Percentiles rank a stretch among this genome's conserved stretches.
Evolutionary conservation across 2,329 filamentous ascomycete species (phyloP).

Genomic region (Diaporthe capsici): DNA sequence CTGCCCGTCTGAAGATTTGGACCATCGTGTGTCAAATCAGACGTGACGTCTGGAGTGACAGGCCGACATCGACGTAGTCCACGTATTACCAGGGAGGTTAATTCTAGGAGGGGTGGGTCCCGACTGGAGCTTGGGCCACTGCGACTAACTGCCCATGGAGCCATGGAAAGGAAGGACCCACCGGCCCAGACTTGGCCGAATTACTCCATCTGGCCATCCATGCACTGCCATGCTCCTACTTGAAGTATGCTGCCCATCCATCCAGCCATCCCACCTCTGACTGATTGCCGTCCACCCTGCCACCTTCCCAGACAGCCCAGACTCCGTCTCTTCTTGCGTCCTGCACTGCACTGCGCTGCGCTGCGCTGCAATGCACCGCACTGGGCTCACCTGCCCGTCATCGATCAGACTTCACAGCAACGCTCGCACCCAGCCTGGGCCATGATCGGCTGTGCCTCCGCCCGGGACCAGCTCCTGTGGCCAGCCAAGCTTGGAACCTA

Average conservation of each 20-base stretch:
- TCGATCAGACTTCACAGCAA: slow-evolving; percentile 4
- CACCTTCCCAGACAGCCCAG: neutral
- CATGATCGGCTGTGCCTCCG: slow-evolving; percentile 2
- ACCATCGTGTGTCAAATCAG: slow-evolving; percentile 28
- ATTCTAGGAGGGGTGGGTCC: slow-evolving; percentile 3
- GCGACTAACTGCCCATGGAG: neutral
- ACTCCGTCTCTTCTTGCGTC: neutral
- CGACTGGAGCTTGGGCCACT: slow-evolving; percentile 22
- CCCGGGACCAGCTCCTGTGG: neutral
- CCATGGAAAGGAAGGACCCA: neutral
- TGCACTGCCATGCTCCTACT: neutral
- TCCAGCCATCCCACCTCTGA: neutral
- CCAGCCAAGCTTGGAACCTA: slow-evolving; percentile 3
- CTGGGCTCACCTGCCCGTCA: neutral
- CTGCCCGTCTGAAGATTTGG: slow-evolving; percentile 21
- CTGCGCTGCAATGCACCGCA: neutral
- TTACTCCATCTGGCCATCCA: slow-evolving; percentile 20
- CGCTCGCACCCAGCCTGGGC: neutral
- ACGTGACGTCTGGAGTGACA: slow-evolving; percentile 32
- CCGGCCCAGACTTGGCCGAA: neutral
- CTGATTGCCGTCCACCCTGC: neutral
- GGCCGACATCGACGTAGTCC: neutral
- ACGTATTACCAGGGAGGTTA: neutral
- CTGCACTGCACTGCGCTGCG: neutral
- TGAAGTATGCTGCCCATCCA: neutral